These are phyloP conservation scores for Yarrowia porcina DNA, from an alignment of 805 yeast genomes.

Conservation along the genomic window DNA sequence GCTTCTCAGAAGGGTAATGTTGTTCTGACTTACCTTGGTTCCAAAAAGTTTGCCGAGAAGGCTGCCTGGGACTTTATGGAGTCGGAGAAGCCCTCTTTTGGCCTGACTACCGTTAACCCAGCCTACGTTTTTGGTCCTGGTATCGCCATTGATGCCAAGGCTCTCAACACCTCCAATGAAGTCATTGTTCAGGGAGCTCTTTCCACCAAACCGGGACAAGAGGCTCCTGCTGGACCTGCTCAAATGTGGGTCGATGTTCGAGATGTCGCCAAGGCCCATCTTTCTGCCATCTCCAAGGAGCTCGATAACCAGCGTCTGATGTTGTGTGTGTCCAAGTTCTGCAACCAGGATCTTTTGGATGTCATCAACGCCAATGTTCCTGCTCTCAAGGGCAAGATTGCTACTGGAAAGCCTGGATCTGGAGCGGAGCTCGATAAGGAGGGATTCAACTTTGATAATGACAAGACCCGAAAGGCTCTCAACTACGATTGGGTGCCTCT, in stretches of 20 bases:
- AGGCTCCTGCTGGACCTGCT: constrained; percentile 29
- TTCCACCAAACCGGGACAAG: neutral
- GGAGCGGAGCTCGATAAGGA: neutral
- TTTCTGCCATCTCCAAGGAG: constrained; percentile 43
- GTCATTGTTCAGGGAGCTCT: constrained; percentile 15
- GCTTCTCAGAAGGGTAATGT: constrained; percentile 18
- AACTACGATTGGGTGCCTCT: constrained; percentile 2
- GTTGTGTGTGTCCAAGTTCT: constrained; percentile 29
- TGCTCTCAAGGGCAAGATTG: constrained; percentile 6
- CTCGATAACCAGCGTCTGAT: constrained; percentile 33
- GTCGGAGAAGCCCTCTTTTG: constrained; percentile 34
- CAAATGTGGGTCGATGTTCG: constrained; percentile 49
- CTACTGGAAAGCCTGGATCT: neutral
- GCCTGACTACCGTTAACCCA: constrained; percentile 36
- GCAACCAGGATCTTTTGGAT: constrained; percentile 28
- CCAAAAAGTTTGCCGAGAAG: constrained; percentile 56
- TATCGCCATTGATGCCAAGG: constrained; percentile 33
- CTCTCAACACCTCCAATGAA: constrained; percentile 39
- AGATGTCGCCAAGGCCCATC: constrained; percentile 60
- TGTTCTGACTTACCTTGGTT: constrained; percentile 35
- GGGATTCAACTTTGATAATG: neutral
- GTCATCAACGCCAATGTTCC: constrained; percentile 26
- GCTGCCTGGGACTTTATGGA: constrained; percentile 52
- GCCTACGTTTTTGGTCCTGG: constrained; percentile 38
- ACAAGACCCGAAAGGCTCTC: neutral